Evolutionary conservation across 2,329 filamentous ascomycete genomes (phyloP), one percentile per base, ranked within the genome.

Genomic region (Sporothrix pseudoabietina): DNA sequence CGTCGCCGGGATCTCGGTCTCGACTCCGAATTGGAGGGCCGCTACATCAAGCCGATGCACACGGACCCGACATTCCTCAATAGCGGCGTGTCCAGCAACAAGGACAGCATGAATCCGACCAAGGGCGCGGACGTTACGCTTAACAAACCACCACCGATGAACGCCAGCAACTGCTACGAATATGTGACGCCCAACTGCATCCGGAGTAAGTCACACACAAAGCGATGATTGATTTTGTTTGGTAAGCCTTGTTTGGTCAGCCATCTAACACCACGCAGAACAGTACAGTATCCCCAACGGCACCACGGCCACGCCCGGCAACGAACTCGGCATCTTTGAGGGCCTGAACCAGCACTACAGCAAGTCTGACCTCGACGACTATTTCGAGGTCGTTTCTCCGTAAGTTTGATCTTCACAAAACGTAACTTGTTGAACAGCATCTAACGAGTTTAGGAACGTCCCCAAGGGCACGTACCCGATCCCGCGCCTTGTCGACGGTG

Each of bases 381-480:
- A 77, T 63, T 78, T 75, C 55, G 71, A 63, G 14, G 69, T 74
- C 26, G 72, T 78, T 7, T 59, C 72, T 1, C 71, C 72, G 8
- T 74, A 76, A 7, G 41, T 72, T 44, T 30, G 35, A n/a, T 54
- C 41, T 1, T 47, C 4, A 16, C 22, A 16, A 54, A 16, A 54
- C 30, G 10, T 3, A 10, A 47, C 22, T 19, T 8, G 12, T 52
- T 22, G 26, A 19, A 19, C 44, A 19, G n/a, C 35, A 41, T 39
- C 41, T 54, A 22, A 54, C 44, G 19, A 16, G 19, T 4, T 26
- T 14, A 69, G 57, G 2, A 66, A 76, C 22, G 76, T 79, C 7
- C 79, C 78, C 4, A 75, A 76, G 1, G 78, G 78, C n/a, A 80
- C 78, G 0, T 78, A 78, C 61, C 79, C 79, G 4, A 72, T 71